A percentile compares a stretch with the other conserved stretches of the same genome.
phyloP scores from a whole-genome alignment of 495 filamentous ascomycete genomes.

The Rhypophila decipiens region DNA sequence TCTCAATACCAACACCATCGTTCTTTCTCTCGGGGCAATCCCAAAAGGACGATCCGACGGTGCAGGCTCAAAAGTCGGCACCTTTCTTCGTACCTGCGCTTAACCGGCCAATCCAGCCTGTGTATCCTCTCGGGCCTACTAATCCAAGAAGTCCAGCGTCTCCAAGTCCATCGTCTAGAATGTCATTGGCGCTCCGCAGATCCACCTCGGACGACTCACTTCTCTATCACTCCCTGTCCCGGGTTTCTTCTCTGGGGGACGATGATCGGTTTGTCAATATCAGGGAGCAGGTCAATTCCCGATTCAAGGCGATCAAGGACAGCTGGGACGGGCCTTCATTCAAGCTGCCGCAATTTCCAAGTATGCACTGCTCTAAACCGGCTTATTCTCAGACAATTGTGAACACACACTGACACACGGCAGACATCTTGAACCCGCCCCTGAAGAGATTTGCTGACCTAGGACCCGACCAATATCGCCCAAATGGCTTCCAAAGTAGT shows the following conservation, averaged over 20 bases:
- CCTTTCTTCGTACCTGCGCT: neutral
- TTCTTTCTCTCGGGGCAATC: conserved; percentile 35
- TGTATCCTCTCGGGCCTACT: conserved; percentile 1
- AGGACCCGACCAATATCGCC: conserved; percentile 4
- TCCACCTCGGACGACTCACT: conserved; percentile 73
- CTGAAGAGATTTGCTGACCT: conserved; percentile 25
- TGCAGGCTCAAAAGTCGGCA: conserved; percentile 10
- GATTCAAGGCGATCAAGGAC: conserved; percentile 87
- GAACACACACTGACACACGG: too few relatives aligned
- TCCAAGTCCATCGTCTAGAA: conserved; percentile 6
- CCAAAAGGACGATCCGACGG: conserved; percentile 11
- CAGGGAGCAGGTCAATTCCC: conserved; percentile 72
- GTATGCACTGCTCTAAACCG: too few relatives aligned
- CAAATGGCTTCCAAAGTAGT: conserved; percentile 4
- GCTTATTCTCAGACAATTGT: too few relatives aligned
- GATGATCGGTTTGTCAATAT: conserved; percentile 78
- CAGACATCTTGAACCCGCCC: conserved; percentile 31
- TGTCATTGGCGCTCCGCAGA: conserved; percentile 42
- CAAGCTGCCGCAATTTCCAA: conserved; percentile 58
- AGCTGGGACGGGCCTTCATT: conserved; percentile 71
- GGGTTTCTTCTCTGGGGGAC: conserved; percentile 77
- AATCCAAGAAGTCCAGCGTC: conserved; percentile 23
- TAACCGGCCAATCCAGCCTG: neutral
- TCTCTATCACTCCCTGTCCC: conserved; percentile 60
- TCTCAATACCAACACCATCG: conserved; percentile 46